Evolutionary conservation across 352 stramenopile genomes (phyloP).

Genomic region (Pythium aquatile): DNA sequence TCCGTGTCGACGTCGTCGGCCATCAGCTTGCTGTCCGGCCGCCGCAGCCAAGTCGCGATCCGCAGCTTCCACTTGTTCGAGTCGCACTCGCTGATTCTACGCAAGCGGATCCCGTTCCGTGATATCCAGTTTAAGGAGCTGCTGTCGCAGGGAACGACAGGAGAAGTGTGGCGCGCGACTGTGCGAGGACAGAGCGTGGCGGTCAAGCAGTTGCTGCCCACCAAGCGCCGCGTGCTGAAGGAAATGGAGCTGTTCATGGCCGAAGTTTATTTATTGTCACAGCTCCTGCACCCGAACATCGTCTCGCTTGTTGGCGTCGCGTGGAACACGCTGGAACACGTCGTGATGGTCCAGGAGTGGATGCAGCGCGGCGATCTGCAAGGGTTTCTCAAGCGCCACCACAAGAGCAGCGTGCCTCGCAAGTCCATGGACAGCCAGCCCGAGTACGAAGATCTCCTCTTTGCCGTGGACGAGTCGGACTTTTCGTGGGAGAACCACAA

Average conservation of each 20-base stretch:
- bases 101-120: conserved; percentile 43
- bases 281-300: conserved; percentile 69
- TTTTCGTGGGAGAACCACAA: conserved; percentile 59
- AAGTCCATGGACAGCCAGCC: neutral
- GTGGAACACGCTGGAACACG: conserved; percentile 70
- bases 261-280: conserved; percentile 71
- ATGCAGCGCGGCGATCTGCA: conserved; percentile 70
- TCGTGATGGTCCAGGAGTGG: conserved; percentile 74
- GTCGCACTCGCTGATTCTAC: conserved; percentile 55
- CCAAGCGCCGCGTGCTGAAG: conserved; percentile 49
- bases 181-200: conserved; percentile 48
- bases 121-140: conserved; percentile 56
- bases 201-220: conserved; percentile 62
- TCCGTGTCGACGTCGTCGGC: conserved; percentile 29
- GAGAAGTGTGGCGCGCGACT: conserved; percentile 74
- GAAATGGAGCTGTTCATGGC: conserved; percentile 79
- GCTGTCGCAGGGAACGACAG: conserved; percentile 51
- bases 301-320: conserved; percentile 58
- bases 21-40: conserved; percentile 24
- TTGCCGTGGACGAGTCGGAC: neutral
- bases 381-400: conserved; percentile 37
- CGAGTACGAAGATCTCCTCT: neutral
- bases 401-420: neutral
- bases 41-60: conserved; percentile 53
- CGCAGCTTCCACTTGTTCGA: conserved; percentile 66